A percentile compares a stretch with the other conserved stretches of the same genome.
phyloP scores from a whole-genome alignment of 768 basidiomycete species.

The Heimioporus sp. region DNA sequence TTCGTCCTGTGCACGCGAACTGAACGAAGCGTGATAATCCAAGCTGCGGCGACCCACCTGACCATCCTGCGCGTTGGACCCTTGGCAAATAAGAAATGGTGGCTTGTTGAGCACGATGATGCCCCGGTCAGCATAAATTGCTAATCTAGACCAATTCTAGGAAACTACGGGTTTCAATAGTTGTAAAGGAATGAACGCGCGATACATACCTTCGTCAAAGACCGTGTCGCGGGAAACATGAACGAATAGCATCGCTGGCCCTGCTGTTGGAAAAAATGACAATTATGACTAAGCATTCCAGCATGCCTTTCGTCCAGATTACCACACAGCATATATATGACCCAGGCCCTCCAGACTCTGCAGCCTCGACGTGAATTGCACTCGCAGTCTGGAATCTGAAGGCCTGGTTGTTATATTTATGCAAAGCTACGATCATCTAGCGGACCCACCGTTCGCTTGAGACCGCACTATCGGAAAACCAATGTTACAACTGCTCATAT shows the following conservation, averaged over 20 bases:
- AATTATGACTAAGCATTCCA: slow-evolving; percentile 11
- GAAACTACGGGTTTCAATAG: slow-evolving; percentile 3
- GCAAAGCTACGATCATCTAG: no score
- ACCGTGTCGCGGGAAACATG: slow-evolving; percentile 19
- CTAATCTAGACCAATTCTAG: slow-evolving; percentile 32
- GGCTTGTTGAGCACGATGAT: slow-evolving; percentile 63
- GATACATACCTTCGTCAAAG: slow-evolving; percentile 13
- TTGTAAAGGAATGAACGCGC: not conserved
- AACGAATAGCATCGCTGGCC: not conserved
- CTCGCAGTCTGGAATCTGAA: no score
- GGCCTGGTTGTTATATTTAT: no score
- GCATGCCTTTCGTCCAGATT: no score
- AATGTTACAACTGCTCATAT: no score
- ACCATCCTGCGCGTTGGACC: slow-evolving; percentile 24
- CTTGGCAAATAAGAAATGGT: slow-evolving; percentile 54
- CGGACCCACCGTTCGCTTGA: no score
- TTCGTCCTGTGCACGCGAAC: slow-evolving; percentile 10
- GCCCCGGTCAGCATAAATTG: slow-evolving; percentile 53
- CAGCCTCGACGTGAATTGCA: no score
- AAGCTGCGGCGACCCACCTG: slow-evolving; percentile 16
- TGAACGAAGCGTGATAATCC: slow-evolving; percentile 1
- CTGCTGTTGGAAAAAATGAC: no score
- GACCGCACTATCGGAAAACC: no score
- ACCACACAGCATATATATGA: no score
- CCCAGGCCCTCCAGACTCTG: no score